Conservation (phyloP, 2,329 filamentous ascomycete genomes). For the Malbranchea zuffiana region DNA sequence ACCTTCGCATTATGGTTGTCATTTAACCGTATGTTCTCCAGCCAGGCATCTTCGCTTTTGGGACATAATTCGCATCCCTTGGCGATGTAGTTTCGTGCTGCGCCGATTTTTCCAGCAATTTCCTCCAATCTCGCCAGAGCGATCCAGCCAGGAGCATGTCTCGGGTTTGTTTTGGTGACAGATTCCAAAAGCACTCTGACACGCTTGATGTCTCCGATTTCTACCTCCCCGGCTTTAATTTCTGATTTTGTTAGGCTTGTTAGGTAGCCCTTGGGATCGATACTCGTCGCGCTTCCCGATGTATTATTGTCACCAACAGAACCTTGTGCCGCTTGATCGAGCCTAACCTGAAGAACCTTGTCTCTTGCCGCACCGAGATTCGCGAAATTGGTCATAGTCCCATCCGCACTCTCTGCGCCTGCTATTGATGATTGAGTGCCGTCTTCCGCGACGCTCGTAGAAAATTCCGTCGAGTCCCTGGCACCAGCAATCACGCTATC, state of each 20-base stretch:
- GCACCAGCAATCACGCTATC: conserved; percentile 90
- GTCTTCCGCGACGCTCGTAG: conserved; percentile 80
- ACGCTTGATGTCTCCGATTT: conserved; percentile 90
- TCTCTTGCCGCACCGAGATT: conserved; percentile 93
- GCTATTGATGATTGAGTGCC: conserved; percentile 43
- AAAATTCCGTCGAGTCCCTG: conserved; percentile 66
- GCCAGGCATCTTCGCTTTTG: conserved; percentile 88
- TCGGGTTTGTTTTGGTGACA: conserved; percentile 92
- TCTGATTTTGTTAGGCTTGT: conserved; percentile 80
- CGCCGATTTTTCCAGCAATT: conserved; percentile 79
- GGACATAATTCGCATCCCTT: conserved; percentile 84
- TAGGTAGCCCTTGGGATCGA: conserved; percentile 91
- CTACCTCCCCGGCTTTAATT: conserved; percentile 64
- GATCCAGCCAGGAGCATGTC: conserved; percentile 91
- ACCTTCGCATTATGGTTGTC: conserved; percentile 89
- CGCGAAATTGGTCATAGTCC: conserved; percentile 95
- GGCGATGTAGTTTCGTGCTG: conserved; percentile 77
- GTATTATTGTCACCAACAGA: conserved; percentile 59
- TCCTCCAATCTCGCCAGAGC: conserved; percentile 88
- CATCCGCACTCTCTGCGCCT: conserved; percentile 49
- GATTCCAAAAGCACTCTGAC: conserved; percentile 88
- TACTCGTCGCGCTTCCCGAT: conserved; percentile 72
- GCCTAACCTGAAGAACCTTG: conserved; percentile 85
- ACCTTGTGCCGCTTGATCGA: conserved; percentile 75
- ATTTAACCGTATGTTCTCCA: conserved; percentile 90